A percentile compares a stretch with the other conserved stretches of the same genome.
Conservation (phyloP, 2,329 filamentous ascomycete species). For the Xylaria arbuscula region DNA sequence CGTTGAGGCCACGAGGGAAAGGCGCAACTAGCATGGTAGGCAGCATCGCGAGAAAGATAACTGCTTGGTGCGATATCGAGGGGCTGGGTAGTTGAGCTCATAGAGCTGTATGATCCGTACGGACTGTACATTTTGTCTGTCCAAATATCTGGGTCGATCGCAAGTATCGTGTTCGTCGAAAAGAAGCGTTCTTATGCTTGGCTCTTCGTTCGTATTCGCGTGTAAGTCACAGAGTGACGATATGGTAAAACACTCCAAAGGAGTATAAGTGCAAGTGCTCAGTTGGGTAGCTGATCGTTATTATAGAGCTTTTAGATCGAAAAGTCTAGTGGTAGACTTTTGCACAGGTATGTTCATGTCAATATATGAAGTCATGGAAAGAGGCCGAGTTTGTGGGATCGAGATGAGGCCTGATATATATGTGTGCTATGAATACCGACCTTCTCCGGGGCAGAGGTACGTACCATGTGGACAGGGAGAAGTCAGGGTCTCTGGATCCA, state of each 20-base stretch:
- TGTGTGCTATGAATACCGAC: conserved; percentile 38
- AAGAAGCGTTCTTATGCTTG: conserved; percentile 18
- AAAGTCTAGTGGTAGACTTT: conserved; percentile 32
- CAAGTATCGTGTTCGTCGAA: conserved; percentile 11
- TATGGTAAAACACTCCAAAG: conserved; percentile 11
- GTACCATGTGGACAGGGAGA: conserved; percentile 38
- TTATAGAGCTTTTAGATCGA: conserved; percentile 28
- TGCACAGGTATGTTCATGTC: conserved; percentile 39
- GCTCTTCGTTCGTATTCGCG: conserved; percentile 22
- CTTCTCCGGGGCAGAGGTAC: conserved; percentile 30
- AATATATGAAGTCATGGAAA: conserved; percentile 44
- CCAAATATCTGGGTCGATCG: conserved; percentile 13
- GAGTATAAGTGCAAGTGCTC: conserved; percentile 19
- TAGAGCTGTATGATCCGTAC: conserved; percentile 53
- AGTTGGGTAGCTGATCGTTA: conserved; percentile 28
- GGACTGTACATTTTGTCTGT: conserved; percentile 48
- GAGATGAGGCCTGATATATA: conserved; percentile 49
- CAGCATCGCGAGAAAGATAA: conserved; percentile 46
- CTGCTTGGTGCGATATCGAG: conserved; percentile 50
- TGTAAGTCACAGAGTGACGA: conserved; percentile 23
- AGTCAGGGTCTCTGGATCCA: conserved; percentile 34
- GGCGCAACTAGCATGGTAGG: conserved; percentile 53
- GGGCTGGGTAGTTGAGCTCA: conserved; percentile 50
- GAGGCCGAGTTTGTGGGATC: conserved; percentile 41
- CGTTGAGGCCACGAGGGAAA: conserved; percentile 58